Evolutionary conservation across 176 grass and related monocot species (phyloP), one percentile per base, ranked within the genome.

Genomic region (Bothriochloa decipiens): DNA sequence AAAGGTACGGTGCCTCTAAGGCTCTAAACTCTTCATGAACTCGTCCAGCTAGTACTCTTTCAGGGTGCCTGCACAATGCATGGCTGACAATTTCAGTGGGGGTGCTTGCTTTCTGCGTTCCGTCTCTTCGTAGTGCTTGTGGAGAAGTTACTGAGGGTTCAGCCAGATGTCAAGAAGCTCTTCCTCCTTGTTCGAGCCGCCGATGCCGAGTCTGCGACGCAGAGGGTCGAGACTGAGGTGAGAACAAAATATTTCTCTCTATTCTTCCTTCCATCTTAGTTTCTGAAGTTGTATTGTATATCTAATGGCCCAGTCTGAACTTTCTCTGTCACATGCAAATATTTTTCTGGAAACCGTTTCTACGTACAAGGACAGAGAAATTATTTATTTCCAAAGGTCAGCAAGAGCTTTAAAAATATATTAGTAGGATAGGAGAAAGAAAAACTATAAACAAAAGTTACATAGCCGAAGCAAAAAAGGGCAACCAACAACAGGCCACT

Each of bases 121-220:
- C 27, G 3, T 79, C 10, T 29, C 22, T 15, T 15, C 13, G 42
- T 47, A 50, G 76, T 86, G 20, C 84, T 80, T 50, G 68, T 65
- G 68, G 84, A 86, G 42, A 86, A 86, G 53, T 65, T 86, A 40
- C 57, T 86, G 3, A 64, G 84, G 23, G 42, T 72, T 86, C 84
- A 86, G 29, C 84, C 76, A 22, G 68, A 11, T 29, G 84, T 80
- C 28, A 86, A 80, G 40, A 86, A 86, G 40, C 67, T 72, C 40
- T 72, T 65, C 42, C 84, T 86, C 4, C 78, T 81, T 0, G 25
- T 86, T 42, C 70, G 85, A 57, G 85, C 85, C 4, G 27, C 12
- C 7, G 70, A 67, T 18, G 33, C 8, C 0, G 43, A 52, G 64
- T 86, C 77, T 8, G 69, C 85, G 0, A 81, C 40, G 4, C 69